phyloP scores from a whole-genome alignment of 2,329 filamentous ascomycete genomes.

The Sporothrix luriei region DNA sequence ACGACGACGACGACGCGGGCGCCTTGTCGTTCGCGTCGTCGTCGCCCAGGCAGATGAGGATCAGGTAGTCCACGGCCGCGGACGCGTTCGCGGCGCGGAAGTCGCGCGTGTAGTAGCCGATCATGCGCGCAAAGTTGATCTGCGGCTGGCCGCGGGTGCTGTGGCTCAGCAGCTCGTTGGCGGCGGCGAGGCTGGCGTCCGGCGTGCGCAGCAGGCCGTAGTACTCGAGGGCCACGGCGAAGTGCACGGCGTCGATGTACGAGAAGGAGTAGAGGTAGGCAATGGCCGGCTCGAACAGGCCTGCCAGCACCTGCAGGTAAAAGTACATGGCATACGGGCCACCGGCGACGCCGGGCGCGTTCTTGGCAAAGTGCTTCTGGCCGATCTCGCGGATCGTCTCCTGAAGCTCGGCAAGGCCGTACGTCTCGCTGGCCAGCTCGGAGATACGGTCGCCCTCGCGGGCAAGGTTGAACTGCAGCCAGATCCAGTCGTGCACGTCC shows the following conservation, averaged over 20 bases:
- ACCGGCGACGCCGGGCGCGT: slow-evolving; percentile 69
- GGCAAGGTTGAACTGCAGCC: slow-evolving; percentile 71
- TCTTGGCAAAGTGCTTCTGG: slow-evolving; percentile 84
- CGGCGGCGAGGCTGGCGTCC: slow-evolving; percentile 65
- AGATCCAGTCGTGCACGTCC: slow-evolving; percentile 71
- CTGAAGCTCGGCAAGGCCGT: slow-evolving; percentile 69
- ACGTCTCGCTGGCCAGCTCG: slow-evolving; percentile 67
- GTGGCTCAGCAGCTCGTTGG: slow-evolving; percentile 68
- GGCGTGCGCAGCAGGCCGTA: slow-evolving; percentile 88
- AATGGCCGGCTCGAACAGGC: slow-evolving; percentile 92
- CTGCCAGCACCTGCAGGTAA: slow-evolving; percentile 84
- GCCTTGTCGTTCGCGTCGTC: slow-evolving; percentile 59
- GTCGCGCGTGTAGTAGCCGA: slow-evolving; percentile 93
- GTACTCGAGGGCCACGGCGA: slow-evolving; percentile 83
- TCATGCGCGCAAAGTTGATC: slow-evolving; percentile 90
- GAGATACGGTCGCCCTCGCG: slow-evolving; percentile 65
- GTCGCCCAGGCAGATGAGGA: slow-evolving; percentile 86
- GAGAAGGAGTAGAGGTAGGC: slow-evolving; percentile 89
- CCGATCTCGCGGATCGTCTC: slow-evolving; percentile 85
- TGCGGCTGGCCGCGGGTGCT: slow-evolving; percentile 73
- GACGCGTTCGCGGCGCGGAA: slow-evolving; percentile 90
- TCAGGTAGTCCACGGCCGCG: slow-evolving; percentile 90
- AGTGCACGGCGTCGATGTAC: slow-evolving; percentile 92
- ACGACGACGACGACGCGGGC: not conserved
- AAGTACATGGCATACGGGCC: slow-evolving; percentile 89